These are phyloP conservation scores for Clarireedia homoeocarpa DNA, from an alignment of 2,329 filamentous ascomycete species.

Conservation along the genomic window DNA sequence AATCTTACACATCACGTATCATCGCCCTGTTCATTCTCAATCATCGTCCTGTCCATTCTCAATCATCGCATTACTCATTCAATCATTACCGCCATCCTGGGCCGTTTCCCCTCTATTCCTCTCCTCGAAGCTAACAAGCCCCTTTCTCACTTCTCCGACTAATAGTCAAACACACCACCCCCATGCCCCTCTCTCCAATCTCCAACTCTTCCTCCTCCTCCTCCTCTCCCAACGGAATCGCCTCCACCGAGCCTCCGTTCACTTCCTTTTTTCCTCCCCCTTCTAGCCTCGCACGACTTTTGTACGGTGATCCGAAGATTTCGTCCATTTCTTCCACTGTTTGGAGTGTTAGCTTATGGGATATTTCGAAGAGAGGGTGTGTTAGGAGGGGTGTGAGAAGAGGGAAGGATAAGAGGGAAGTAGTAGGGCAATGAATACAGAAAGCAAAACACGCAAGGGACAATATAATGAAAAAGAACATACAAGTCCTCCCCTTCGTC, in stretches of 20 bases:
- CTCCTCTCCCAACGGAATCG: not conserved
- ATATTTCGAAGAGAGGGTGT: not conserved
- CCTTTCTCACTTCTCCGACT: not conserved
- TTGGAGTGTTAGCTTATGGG: not conserved
- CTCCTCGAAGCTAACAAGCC: not conserved
- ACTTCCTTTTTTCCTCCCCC: not conserved
- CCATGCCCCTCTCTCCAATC: not conserved
- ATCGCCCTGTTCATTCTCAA: too few species aligned
- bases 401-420: not conserved
- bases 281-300: not conserved
- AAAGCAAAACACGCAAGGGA: not conserved
- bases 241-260: not conserved
- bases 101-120: too few species aligned
- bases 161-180: not conserved
- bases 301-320: constrained; percentile 20
- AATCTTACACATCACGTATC: too few species aligned
- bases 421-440: not conserved
- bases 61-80: too few species aligned
- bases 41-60: too few species aligned
- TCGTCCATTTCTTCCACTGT: constrained; percentile 62
- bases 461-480: not conserved
- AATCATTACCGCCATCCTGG: too few species aligned
- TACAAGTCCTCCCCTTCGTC: constrained; percentile 55
- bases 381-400: not conserved
- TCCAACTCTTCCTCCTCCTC: not conserved